Evolutionary conservation across 306 rosid genomes (phyloP).

Genomic region (Gynostemma pentaphyllum): DNA sequence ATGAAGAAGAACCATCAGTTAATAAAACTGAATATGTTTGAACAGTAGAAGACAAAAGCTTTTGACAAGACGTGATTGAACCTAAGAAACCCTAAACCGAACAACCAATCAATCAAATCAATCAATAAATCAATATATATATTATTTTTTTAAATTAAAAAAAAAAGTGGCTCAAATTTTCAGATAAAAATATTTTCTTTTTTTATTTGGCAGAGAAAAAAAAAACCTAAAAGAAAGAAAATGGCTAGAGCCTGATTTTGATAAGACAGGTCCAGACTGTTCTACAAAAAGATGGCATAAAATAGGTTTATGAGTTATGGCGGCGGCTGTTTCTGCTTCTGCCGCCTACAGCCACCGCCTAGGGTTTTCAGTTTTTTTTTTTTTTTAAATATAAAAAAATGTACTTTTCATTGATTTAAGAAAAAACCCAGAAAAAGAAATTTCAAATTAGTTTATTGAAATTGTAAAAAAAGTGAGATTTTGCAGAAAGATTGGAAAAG

Average conservation of each 20-base stretch:
- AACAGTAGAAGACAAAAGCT: constrained; percentile 9
- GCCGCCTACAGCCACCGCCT: not conserved
- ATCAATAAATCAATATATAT: not conserved
- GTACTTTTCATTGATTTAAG: not conserved
- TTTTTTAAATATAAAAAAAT: too few species aligned
- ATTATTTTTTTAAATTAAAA: not conserved
- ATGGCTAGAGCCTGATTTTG: not conserved
- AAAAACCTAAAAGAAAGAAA: not conserved
- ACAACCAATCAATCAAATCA: constrained; percentile 10
- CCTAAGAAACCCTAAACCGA: not conserved
- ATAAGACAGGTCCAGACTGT: not conserved
- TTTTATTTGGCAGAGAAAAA: not conserved
- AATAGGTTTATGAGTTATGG: not conserved
- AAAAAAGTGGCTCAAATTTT: not conserved
- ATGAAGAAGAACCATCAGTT: not conserved
- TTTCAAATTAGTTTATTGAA: too few species aligned
- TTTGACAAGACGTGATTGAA: constrained; percentile 8
- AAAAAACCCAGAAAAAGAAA: constrained; percentile 18
- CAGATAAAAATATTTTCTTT: not conserved
- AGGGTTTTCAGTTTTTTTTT: constrained; percentile 7
- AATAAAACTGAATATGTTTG: not conserved
- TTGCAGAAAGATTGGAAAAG: constrained; percentile 1
- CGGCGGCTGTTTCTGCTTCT: not conserved
- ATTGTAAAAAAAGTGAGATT: too few species aligned
- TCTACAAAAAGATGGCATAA: not conserved